phyloP scores from a whole-genome alignment of 352 stramenopile genomes.

The Pythium oligandrum region DNA sequence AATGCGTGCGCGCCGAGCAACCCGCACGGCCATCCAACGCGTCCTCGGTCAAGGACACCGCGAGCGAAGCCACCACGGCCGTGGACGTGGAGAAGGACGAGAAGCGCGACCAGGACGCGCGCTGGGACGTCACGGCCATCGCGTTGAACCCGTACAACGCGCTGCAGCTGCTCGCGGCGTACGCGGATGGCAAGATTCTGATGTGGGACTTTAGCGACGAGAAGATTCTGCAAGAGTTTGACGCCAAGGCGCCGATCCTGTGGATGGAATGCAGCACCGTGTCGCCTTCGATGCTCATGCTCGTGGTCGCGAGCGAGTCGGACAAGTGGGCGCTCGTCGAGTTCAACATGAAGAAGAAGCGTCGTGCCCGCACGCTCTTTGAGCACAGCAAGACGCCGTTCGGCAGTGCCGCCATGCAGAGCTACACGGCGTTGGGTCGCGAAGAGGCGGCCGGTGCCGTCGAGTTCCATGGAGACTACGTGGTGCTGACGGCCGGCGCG shows the following conservation, averaged over 20 bases:
- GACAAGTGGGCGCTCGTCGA: slow-evolving; percentile 49
- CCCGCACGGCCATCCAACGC: slow-evolving; percentile 6
- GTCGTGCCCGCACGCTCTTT: slow-evolving; percentile 34
- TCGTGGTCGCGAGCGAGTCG: slow-evolving; percentile 33
- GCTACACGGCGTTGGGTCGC: slow-evolving; percentile 22
- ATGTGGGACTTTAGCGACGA: slow-evolving; percentile 79
- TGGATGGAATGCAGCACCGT: slow-evolving; percentile 67
- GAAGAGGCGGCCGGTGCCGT: slow-evolving; percentile 3
- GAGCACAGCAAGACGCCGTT: slow-evolving; percentile 46
- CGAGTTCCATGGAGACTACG: slow-evolving; percentile 34
- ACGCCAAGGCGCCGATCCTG: slow-evolving; percentile 37
- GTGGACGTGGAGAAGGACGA: slow-evolving; percentile 4
- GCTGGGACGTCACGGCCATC: slow-evolving; percentile 38
- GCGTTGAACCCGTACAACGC: slow-evolving; percentile 68
- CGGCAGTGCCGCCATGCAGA: slow-evolving; percentile 46
- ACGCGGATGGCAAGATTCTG: slow-evolving; percentile 57
- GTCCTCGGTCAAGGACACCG: slow-evolving; percentile 3
- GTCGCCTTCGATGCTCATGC: slow-evolving; percentile 53
- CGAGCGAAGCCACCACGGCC: slow-evolving; percentile 6
- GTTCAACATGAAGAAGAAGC: slow-evolving; percentile 75
- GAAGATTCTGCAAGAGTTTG: slow-evolving; percentile 51
- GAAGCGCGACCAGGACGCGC: neutral
- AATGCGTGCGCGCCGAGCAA: slow-evolving; percentile 42
- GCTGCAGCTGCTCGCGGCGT: slow-evolving; percentile 62
- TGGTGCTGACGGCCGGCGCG: slow-evolving; percentile 36